A percentile compares a stretch with the other conserved stretches of the same genome.
phyloP scores from a whole-genome alignment of 345 rosid species.

The Salix exigua region DNA sequence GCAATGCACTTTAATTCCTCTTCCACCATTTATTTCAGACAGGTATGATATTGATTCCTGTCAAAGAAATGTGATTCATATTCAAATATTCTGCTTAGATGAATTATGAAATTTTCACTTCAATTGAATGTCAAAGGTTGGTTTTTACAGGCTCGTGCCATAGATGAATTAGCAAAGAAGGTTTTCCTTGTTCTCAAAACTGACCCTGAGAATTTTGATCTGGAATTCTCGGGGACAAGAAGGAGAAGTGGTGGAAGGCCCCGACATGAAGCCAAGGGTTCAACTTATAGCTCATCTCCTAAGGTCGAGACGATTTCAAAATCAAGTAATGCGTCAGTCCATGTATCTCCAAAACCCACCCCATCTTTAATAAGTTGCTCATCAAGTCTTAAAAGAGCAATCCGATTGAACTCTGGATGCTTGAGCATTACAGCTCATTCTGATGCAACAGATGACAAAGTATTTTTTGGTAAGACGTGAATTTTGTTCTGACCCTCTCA shows the following conservation, averaged over 20 bases:
- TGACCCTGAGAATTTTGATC: constrained; percentile 42
- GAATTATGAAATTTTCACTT: neutral
- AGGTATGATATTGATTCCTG: constrained; percentile 35
- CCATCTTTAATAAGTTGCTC: constrained; percentile 16
- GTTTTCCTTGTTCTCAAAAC: constrained; percentile 51
- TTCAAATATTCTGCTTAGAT: neutral
- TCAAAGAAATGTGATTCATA: neutral
- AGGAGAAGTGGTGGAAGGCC: constrained; percentile 34
- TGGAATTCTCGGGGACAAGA: constrained; percentile 40
- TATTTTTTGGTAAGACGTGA: constrained; percentile 32
- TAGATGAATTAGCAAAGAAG: constrained; percentile 52
- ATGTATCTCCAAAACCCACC: constrained; percentile 17
- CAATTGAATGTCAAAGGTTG: constrained; percentile 13
- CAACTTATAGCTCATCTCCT: constrained; percentile 16
- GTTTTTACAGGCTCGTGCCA: constrained; percentile 51
- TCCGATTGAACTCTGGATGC: constrained; percentile 5
- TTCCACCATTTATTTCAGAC: constrained; percentile 48
- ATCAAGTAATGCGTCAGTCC: neutral
- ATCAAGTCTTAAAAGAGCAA: constrained; percentile 20
- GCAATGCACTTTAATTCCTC: constrained; percentile 68
- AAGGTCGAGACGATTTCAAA: constrained; percentile 26
- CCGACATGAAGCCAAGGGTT: constrained; percentile 22
- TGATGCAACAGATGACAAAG: constrained; percentile 19
- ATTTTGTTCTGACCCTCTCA: neutral
- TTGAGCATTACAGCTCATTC: constrained; percentile 4